Conservation (phyloP, 805 yeast species). For the Lipomyces spencermartinsiae region DNA sequence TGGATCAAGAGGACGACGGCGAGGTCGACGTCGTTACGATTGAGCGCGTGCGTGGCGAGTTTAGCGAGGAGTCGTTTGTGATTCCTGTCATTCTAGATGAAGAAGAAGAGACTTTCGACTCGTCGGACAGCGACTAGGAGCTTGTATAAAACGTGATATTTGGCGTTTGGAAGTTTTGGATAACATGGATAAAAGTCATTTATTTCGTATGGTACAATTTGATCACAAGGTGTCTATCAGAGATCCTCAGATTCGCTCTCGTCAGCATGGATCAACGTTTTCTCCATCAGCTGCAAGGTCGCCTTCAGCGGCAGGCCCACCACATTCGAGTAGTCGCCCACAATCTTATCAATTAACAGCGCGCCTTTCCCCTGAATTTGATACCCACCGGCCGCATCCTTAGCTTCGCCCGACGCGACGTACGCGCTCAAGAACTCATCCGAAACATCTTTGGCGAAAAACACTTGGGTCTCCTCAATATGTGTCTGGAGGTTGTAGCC, state of each 20-base stretch:
- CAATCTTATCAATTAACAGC: conserved; percentile 62
- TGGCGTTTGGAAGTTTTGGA: conserved; percentile 2
- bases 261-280: conserved; percentile 41
- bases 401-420: conserved; percentile 74
- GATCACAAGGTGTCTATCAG: background rate
- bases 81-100: conserved; percentile 58
- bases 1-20: conserved; percentile 66
- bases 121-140: conserved; percentile 31
- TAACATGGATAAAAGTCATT: background rate
- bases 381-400: conserved; percentile 91
- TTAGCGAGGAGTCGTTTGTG: conserved; percentile 56
- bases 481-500: conserved; percentile 51
- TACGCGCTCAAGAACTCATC: conserved; percentile 67
- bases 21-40: conserved; percentile 68
- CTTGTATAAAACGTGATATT: background rate
- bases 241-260: conserved; percentile 27
- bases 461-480: conserved; percentile 53
- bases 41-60: conserved; percentile 67
- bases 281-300: conserved; percentile 56
- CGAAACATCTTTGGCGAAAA: conserved; percentile 51
- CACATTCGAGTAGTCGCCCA: conserved; percentile 85
- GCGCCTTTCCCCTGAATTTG: conserved; percentile 75
- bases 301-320: conserved; percentile 82
- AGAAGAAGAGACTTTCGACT: conserved; percentile 37
- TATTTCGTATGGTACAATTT: background rate